A percentile compares a stretch with the other conserved stretches of the same genome.
Evolutionary conservation across 2,329 filamentous ascomycete genomes (phyloP).

Genomic region (Rhinocladiella similis): DNA sequence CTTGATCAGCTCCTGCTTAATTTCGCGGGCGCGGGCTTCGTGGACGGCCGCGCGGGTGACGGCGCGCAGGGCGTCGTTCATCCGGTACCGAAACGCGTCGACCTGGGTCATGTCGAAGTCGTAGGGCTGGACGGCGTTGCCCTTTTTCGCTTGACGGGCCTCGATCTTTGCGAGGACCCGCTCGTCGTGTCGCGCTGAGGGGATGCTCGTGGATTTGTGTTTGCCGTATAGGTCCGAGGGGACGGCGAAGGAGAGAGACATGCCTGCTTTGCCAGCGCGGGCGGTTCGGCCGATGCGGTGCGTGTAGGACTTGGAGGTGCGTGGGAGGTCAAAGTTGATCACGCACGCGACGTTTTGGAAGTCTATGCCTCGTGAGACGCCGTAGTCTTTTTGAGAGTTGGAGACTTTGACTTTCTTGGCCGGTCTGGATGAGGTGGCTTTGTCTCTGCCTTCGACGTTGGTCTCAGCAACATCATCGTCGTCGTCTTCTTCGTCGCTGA

Average conservation of each 20-base stretch:
- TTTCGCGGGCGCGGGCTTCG: constrained; percentile 83
- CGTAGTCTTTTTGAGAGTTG: constrained; percentile 80
- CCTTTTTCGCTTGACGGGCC: constrained; percentile 74
- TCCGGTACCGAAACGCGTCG: constrained; percentile 90
- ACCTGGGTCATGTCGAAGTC: constrained; percentile 93
- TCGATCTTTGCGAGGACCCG: constrained; percentile 77
- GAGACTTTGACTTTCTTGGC: constrained; percentile 64
- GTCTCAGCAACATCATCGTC: constrained; percentile 32
- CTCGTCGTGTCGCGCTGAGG: constrained; percentile 79
- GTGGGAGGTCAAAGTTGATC: constrained; percentile 94
- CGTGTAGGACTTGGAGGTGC: constrained; percentile 87
- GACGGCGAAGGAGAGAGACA: constrained; percentile 93
- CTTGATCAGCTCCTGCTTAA: constrained; percentile 86
- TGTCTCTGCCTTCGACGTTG: constrained; percentile 32
- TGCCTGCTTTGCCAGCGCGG: constrained; percentile 85
- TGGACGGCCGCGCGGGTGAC: constrained; percentile 88
- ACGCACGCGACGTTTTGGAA: constrained; percentile 94
- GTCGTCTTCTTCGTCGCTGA: constrained; percentile 40
- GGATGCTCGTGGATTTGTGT: constrained; percentile 80
- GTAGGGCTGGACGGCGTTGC: constrained; percentile 83
- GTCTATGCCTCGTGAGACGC: constrained; percentile 93
- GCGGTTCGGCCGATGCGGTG: constrained; percentile 94
- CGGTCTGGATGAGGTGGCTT: background rate
- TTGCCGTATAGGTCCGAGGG: constrained; percentile 80
- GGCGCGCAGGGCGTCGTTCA: constrained; percentile 85